These are phyloP conservation scores for Phytopythium cucurbitacearum DNA, from an alignment of 352 stramenopile species.

Conservation along the genomic window DNA sequence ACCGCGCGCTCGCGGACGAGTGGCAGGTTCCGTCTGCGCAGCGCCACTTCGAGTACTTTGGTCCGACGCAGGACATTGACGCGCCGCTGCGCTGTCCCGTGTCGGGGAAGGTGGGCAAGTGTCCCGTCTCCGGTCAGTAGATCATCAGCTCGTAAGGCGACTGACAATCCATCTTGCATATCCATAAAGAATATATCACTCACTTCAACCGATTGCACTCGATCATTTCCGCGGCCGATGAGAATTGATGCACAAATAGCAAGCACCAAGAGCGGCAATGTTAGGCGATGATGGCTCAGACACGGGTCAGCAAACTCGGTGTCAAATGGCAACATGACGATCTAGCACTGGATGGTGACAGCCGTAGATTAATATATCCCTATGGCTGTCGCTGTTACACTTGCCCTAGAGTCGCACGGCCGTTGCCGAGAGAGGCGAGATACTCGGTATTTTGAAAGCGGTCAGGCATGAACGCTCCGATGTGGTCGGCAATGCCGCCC, in stretches of 20 bases:
- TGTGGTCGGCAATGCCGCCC: slow-evolving; percentile 39
- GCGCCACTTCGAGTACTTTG: slow-evolving; percentile 66
- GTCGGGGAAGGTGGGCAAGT: too few species aligned
- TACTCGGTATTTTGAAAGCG: slow-evolving; percentile 63
- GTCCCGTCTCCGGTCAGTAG: too few species aligned
- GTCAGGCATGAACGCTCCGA: slow-evolving; percentile 49
- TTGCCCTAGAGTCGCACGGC: slow-evolving; percentile 43
- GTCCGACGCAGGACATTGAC: slow-evolving; percentile 41
- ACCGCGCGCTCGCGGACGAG: slow-evolving; percentile 27
- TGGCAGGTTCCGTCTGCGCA: slow-evolving; percentile 31
- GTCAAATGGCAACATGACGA: not conserved
- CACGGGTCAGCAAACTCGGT: too few species aligned
- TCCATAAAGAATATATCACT: too few species aligned
- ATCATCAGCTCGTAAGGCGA: too few species aligned
- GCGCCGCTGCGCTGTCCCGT: too few species aligned
- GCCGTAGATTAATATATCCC: not conserved
- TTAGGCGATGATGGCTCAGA: too few species aligned
- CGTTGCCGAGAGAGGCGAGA: slow-evolving; percentile 46
- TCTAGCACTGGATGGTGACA: not conserved
- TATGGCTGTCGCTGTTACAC: slow-evolving; percentile 26
- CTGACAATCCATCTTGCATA: too few species aligned
- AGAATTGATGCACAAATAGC: too few species aligned
- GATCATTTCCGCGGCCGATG: too few species aligned
- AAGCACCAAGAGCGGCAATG: too few species aligned
- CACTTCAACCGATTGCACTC: too few species aligned